Conservation (phyloP, 305 asterid genomes). For the Fraxinus latifolia region DNA sequence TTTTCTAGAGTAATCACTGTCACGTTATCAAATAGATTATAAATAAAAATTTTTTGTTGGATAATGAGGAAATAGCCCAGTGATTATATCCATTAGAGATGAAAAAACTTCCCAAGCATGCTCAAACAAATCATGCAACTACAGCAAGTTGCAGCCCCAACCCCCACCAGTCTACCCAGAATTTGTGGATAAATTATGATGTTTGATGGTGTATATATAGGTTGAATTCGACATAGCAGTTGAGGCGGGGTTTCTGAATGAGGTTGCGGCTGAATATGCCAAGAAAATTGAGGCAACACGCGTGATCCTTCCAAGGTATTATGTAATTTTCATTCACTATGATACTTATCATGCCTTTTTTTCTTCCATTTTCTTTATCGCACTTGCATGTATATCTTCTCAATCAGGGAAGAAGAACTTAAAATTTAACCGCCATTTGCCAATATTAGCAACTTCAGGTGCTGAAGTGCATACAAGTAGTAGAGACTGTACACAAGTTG, state of each 20-base stretch:
- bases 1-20: background rate
- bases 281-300: slow-evolving; percentile 38
- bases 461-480: background rate
- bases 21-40: background rate
- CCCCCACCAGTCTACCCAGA: background rate
- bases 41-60: background rate
- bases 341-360: background rate
- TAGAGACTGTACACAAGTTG: background rate
- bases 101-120: background rate
- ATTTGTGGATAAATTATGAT: background rate
- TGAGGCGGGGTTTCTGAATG: slow-evolving; percentile 44
- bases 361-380: background rate
- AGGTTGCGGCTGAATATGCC: slow-evolving; percentile 35
- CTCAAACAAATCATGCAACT: background rate
- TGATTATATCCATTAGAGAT: background rate
- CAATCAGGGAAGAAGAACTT: background rate
- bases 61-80: background rate
- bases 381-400: background rate
- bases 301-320: slow-evolving; percentile 46
- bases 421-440: background rate
- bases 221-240: slow-evolving; percentile 44
- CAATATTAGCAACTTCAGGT: background rate
- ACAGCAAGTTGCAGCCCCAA: background rate
- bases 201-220: slow-evolving; percentile 20
- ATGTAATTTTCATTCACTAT: background rate